phyloP scores from a whole-genome alignment of 345 rosid species.

The Balakata baccata region DNA sequence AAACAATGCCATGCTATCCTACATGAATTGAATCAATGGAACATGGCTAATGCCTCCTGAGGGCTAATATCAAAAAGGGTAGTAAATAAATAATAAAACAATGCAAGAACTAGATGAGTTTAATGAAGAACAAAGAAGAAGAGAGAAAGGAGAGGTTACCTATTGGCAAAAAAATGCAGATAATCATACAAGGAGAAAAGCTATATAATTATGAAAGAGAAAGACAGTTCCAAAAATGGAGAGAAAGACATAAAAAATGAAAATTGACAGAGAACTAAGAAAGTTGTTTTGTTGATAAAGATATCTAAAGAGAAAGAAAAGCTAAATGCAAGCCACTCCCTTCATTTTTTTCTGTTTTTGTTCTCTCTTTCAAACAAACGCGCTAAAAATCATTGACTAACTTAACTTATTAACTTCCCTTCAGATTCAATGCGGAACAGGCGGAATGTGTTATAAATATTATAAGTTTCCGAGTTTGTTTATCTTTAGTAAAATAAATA shows the following conservation, averaged over 20 bases:
- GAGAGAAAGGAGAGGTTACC: constrained; percentile 3
- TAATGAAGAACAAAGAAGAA: too few relatives aligned
- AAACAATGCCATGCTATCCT: too few relatives aligned
- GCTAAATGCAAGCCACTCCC: constrained; percentile 32
- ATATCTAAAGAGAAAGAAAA: not conserved
- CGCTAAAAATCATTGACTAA: not conserved
- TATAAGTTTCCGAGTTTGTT: too few relatives aligned
- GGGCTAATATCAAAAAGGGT: not conserved
- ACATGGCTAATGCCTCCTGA: not conserved
- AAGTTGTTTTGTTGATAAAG: not conserved
- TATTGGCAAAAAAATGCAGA: constrained; percentile 7
- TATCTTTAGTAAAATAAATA: too few relatives aligned
- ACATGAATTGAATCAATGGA: not conserved
- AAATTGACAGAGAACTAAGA: not conserved
- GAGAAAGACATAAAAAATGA: not conserved
- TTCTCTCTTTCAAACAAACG: not conserved
- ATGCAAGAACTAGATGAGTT: too few relatives aligned
- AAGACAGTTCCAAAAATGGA: constrained; percentile 1
- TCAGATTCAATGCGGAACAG: too few relatives aligned
- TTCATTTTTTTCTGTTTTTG: not conserved
- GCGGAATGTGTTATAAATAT: too few relatives aligned
- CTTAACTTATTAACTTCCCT: not conserved
- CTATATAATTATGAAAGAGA: not conserved
- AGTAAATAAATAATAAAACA: too few relatives aligned
- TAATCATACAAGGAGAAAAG: not conserved